These are phyloP conservation scores for Sugiyamaella novakii DNA, from an alignment of 1,139 yeast species.

Conservation along the genomic window DNA sequence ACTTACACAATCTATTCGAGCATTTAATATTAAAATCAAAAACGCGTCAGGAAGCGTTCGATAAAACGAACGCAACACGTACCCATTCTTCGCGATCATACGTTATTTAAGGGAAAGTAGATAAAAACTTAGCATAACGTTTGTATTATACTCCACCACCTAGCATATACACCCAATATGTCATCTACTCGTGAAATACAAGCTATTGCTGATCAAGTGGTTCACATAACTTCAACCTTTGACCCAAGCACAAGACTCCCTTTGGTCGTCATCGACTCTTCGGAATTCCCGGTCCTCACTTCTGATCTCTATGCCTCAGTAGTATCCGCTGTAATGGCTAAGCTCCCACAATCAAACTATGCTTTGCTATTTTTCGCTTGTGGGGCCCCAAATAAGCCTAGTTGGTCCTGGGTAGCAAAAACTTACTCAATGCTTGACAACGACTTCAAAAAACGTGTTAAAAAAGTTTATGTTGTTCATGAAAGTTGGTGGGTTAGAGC, in stretches of 20 bases:
- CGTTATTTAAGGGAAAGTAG: too few relatives aligned
- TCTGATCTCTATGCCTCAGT: conserved; percentile 33
- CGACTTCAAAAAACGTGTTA: conserved; percentile 55
- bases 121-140: too few relatives aligned
- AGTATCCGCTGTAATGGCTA: conserved; percentile 38
- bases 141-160: too few relatives aligned
- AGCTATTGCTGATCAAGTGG: conserved; percentile 47
- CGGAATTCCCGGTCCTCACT: conserved; percentile 64
- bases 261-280: conserved; percentile 71
- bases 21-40: too few relatives aligned
- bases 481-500: conserved; percentile 90
- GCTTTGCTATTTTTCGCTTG: conserved; percentile 75
- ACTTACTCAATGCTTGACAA: conserved; percentile 71
- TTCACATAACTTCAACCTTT: conserved; percentile 57
- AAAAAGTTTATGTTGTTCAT: conserved; percentile 77
- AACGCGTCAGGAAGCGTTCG: too few relatives aligned
- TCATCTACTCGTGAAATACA: conserved; percentile 8
- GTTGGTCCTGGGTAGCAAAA: conserved; percentile 80
- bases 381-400: conserved; percentile 57
- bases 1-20: too few relatives aligned
- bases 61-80: too few relatives aligned
- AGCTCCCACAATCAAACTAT: conserved; percentile 58
- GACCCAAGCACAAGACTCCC: conserved; percentile 69
- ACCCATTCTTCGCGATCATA: too few relatives aligned
- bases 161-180: too few relatives aligned